A percentile compares a stretch with the other conserved stretches of the same genome.
Conservation (phyloP, 192 early-diverging fungal genomes). For the Entomortierella beljakovae region DNA sequence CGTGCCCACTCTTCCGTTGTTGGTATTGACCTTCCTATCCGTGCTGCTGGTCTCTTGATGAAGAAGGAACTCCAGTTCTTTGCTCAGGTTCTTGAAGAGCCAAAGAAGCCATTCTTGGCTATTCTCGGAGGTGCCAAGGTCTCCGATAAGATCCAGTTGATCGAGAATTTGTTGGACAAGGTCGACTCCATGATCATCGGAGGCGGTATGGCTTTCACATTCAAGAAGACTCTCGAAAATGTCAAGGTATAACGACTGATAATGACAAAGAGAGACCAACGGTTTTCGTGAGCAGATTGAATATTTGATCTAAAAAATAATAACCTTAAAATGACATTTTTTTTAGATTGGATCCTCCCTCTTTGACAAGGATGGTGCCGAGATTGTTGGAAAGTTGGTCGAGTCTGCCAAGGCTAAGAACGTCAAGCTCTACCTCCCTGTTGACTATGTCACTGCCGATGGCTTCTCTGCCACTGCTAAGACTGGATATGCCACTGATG, state of each 20-base stretch:
- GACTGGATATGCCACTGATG: conserved; percentile 87
- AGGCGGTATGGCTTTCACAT: conserved; percentile 99
- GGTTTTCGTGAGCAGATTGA: too few species aligned
- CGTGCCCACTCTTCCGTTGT: conserved; percentile 99
- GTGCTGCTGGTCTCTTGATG: conserved; percentile 97
- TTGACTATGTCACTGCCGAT: conserved; percentile 92
- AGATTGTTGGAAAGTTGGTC: conserved; percentile 84
- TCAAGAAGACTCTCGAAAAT: conserved; percentile 89
- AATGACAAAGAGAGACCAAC: too few species aligned
- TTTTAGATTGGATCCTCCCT: conserved; percentile 90
- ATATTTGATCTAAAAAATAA: too few species aligned
- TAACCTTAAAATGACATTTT: too few species aligned
- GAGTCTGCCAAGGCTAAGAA: conserved; percentile 92
- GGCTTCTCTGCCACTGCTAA: conserved; percentile 87
- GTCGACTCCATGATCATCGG: conserved; percentile 85
- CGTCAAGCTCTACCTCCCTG: conserved; percentile 91
- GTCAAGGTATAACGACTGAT: conserved; percentile 80
- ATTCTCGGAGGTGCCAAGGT: conserved; percentile 99
- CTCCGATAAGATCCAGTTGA: conserved; percentile 98
- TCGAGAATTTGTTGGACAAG: conserved; percentile 98
- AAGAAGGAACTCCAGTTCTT: conserved; percentile 99
- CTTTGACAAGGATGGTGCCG: conserved; percentile 88
- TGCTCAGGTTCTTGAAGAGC: conserved; percentile 94
- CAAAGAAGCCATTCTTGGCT: conserved; percentile 93
- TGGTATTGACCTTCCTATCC: conserved; percentile 89